phyloP scores from a whole-genome alignment of 2,329 filamentous ascomycete genomes.

The Hortaea sp. region DNA sequence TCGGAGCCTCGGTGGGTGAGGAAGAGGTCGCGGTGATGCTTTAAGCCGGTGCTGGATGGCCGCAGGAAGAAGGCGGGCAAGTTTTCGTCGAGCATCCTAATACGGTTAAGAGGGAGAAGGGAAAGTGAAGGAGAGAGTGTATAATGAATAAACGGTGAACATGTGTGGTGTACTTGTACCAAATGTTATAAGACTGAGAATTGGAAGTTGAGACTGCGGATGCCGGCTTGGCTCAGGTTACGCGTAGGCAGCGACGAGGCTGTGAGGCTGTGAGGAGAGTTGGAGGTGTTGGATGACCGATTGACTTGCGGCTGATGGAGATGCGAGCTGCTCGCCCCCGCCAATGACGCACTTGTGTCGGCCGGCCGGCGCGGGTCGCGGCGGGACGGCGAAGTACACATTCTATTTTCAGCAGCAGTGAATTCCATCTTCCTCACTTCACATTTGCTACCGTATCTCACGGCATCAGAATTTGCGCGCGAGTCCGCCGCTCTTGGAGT shows the following conservation, averaged over 20 bases:
- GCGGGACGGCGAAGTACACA: neutral
- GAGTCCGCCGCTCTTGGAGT: too few relatives aligned
- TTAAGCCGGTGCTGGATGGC: constrained; percentile 38
- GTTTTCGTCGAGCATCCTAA: constrained; percentile 78
- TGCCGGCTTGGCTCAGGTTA: neutral
- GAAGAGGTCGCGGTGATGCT: constrained; percentile 45
- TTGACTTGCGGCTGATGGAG: neutral
- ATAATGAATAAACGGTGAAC: neutral
- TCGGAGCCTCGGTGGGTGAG: constrained; percentile 68
- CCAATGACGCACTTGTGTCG: neutral
- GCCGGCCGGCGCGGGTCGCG: neutral
- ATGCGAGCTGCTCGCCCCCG: neutral
- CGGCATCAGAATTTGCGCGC: neutral
- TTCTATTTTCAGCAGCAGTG: neutral
- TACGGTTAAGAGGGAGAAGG: too few relatives aligned
- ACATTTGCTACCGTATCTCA: neutral
- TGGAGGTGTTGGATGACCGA: neutral
- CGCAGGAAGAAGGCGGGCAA: constrained; percentile 64
- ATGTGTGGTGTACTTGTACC: neutral
- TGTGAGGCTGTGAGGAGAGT: neutral
- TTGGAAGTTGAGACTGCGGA: neutral
- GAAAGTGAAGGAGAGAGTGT: too few relatives aligned
- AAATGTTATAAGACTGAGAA: neutral
- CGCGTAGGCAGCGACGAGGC: neutral
- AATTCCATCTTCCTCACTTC: neutral